phyloP scores from a whole-genome alignment of 495 filamentous ascomycete species.

The Chaetomidium leptoderma region DNA sequence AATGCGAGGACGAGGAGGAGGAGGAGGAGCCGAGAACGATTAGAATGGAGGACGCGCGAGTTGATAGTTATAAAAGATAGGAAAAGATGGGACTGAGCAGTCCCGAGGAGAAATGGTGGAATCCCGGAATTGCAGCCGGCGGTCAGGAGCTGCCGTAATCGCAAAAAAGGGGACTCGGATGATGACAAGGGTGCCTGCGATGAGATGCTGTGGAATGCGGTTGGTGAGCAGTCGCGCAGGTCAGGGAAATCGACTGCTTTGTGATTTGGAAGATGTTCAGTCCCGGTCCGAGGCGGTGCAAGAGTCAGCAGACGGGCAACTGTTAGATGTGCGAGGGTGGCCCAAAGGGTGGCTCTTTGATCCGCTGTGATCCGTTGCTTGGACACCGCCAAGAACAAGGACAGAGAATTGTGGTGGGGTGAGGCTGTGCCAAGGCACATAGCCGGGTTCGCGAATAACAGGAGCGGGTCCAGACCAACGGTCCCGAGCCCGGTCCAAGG shows the following conservation, averaged over 20 bases:
- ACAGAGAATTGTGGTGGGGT: neutral
- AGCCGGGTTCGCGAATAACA: neutral
- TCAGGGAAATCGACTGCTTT: too few relatives aligned
- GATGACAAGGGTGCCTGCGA: neutral
- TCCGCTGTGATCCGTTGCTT: neutral
- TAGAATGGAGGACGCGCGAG: neutral
- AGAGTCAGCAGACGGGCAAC: neutral
- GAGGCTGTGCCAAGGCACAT: constrained; percentile 10
- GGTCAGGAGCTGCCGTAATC: too few relatives aligned
- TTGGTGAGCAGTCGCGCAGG: neutral
- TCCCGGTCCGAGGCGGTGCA: neutral
- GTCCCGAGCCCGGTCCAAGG: neutral
- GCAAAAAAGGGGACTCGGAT: too few relatives aligned
- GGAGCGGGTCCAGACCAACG: constrained; percentile 11
- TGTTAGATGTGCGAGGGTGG: neutral
- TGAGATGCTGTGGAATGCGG: neutral
- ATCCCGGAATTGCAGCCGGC: too few relatives aligned
- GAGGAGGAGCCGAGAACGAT: neutral
- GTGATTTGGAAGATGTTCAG: too few relatives aligned
- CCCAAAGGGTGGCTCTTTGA: neutral
- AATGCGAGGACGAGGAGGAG: neutral
- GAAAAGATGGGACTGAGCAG: too few relatives aligned
- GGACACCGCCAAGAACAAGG: constrained; percentile 1
- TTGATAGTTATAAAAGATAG: too few relatives aligned
- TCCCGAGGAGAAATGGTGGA: neutral